Conservation (phyloP, 768 basidiomycete genomes). For the Collybia mongolica region DNA sequence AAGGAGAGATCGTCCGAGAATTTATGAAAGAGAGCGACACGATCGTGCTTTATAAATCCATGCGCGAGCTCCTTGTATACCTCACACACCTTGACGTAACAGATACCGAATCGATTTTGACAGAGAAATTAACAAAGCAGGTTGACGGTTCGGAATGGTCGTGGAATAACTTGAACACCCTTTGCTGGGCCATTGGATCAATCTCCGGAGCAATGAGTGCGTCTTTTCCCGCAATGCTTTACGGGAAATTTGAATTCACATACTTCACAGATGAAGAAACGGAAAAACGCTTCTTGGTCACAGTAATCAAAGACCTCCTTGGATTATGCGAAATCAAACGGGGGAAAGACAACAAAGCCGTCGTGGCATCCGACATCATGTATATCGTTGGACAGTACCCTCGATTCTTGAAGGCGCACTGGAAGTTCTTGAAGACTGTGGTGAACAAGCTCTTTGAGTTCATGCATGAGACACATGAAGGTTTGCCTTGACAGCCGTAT, state of each 20-base stretch:
- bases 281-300: conserved; percentile 98
- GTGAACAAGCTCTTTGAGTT: conserved; percentile 99
- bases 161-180: conserved; percentile 98
- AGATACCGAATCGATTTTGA: conserved; percentile 96
- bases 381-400: conserved; percentile 99
- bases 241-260: not conserved
- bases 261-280: conserved; percentile 88
- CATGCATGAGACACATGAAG: conserved; percentile 99
- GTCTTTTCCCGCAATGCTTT: conserved; percentile 21
- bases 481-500: conserved; percentile 35
- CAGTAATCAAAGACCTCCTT: conserved; percentile 98
- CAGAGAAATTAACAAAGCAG: conserved; percentile 96
- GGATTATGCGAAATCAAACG: conserved; percentile 97
- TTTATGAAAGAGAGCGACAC: conserved; percentile 99
- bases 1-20: conserved; percentile 98
- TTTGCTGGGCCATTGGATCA: conserved; percentile 99
- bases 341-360: conserved; percentile 99
- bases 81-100: conserved; percentile 95
- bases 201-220: conserved; percentile 99
- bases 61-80: conserved; percentile 97
- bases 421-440: conserved; percentile 99
- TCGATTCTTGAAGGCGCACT: conserved; percentile 98
- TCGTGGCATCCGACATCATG: conserved; percentile 95
- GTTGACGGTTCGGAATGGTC: conserved; percentile 99
- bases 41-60: conserved; percentile 97